Conservation (phyloP, 202 grass and related monocot genomes). For the Bolboschoenoplectus hybrid region DNA sequence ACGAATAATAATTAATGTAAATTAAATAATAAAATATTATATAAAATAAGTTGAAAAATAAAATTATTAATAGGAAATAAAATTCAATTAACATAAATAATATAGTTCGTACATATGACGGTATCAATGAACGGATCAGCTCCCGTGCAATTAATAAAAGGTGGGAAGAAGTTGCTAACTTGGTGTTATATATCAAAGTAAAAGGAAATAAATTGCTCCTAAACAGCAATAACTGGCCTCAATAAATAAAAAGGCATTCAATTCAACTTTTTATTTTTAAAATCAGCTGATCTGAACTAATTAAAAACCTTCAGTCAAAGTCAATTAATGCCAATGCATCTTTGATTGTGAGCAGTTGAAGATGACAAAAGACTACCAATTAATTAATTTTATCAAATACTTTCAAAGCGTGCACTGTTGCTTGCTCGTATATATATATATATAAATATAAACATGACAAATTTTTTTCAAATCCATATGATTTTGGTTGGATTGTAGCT, state of each 20-base stretch:
- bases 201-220: too few species aligned
- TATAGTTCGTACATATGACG: too few species aligned
- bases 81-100: too few species aligned
- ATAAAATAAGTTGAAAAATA: too few species aligned
- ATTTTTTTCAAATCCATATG: neutral
- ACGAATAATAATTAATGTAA: too few species aligned
- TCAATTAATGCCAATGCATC: neutral
- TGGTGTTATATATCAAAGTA: neutral
- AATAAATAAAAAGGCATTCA: neutral
- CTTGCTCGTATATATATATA: neutral
- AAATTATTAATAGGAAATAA: too few species aligned
- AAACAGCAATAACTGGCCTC: too few species aligned
- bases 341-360: neutral
- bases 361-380: neutral
- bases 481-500: constrained; percentile 21
- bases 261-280: neutral
- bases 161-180: too few species aligned
- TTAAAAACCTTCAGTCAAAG: neutral
- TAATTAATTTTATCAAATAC: neutral
- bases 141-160: too few species aligned
- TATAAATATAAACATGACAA: constrained; percentile 23
- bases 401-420: constrained; percentile 25
- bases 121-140: too few species aligned
- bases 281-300: neutral
- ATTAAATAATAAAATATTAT: too few species aligned